Conservation (phyloP, 805 yeast genomes). For the Sugiyamaella smithiae region DNA sequence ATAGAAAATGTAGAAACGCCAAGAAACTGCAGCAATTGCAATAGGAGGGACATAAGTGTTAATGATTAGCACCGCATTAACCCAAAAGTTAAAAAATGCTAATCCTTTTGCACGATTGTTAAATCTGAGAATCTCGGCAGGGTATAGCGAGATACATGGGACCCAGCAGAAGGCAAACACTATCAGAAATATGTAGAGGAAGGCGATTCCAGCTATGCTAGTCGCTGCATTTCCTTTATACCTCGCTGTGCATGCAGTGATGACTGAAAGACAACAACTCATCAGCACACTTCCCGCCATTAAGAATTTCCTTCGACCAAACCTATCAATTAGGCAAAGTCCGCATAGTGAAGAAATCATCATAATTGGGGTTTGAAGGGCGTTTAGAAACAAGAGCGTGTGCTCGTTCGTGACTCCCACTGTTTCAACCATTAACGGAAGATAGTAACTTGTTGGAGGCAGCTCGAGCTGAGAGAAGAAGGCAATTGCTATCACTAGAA, state of each 20-base stretch:
- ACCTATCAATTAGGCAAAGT: conserved; percentile 20
- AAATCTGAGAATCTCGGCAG: conserved; percentile 32
- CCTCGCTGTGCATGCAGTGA: conserved; percentile 15
- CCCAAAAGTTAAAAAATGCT: conserved; percentile 24
- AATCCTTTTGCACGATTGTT: conserved; percentile 18
- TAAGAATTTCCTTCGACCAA: conserved; percentile 16
- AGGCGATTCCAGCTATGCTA: conserved; percentile 42
- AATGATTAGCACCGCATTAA: conserved; percentile 75
- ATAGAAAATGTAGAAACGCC: conserved; percentile 45
- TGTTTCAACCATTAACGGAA: conserved; percentile 47
- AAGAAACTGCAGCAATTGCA: conserved; percentile 42
- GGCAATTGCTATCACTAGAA: conserved; percentile 8
- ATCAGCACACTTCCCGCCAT: conserved; percentile 18
- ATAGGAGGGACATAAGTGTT: conserved; percentile 46
- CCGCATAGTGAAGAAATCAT: conserved; percentile 19
- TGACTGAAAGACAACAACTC: conserved; percentile 11
- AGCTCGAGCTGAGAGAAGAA: conserved; percentile 15
- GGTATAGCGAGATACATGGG: conserved; percentile 38
- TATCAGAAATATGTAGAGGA: conserved; percentile 40
- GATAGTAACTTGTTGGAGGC: conserved; percentile 37
- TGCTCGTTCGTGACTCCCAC: conserved; percentile 46
- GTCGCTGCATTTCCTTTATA: conserved; percentile 46
- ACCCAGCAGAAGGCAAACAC: conserved; percentile 51
- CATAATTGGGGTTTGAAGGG: conserved; percentile 12
- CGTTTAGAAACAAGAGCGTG: conserved; percentile 19